phyloP scores from a whole-genome alignment of 2,329 filamentous ascomycete species.

The Fusarium euwallaceae region DNA sequence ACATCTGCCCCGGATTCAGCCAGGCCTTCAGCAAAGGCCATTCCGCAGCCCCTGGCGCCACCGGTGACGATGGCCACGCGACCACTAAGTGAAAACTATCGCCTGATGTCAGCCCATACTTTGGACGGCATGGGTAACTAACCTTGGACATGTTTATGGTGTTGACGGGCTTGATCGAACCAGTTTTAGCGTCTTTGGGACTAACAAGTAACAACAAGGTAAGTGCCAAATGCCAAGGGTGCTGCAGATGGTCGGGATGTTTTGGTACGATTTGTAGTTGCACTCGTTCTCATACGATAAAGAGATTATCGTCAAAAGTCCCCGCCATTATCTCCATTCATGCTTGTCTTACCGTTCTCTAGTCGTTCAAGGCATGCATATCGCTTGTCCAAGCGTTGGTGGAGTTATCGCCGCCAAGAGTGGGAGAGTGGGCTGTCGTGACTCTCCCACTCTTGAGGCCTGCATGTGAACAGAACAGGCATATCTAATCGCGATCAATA shows the following conservation, averaged over 20 bases:
- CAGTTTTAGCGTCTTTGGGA: background rate
- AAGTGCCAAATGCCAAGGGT: background rate
- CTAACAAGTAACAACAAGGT: background rate
- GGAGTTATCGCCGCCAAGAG: constrained; percentile 6
- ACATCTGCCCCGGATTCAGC: constrained; percentile 68
- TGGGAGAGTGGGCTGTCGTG: background rate
- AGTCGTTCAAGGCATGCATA: background rate
- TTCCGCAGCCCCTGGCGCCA: constrained; percentile 72
- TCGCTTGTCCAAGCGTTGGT: background rate
- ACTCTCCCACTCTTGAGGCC: constrained; percentile 6
- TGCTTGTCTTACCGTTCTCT: background rate
- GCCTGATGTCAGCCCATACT: background rate
- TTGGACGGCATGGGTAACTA: background rate
- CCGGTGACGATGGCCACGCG: constrained; percentile 61
- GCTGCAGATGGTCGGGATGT: background rate
- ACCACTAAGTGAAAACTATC: constrained; percentile 62
- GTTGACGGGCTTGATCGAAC: background rate
- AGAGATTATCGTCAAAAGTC: background rate
- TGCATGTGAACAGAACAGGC: background rate
- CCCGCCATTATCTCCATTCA: background rate
- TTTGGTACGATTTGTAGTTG: background rate
- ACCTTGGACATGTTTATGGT: background rate
- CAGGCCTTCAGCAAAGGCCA: constrained; percentile 70
- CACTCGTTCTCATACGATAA: constrained; percentile 3
- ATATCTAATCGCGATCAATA: background rate